Base-by-base conservation (phyloP, 2,329 filamentous ascomycete species). In the Pyricularia sp. region DNA sequence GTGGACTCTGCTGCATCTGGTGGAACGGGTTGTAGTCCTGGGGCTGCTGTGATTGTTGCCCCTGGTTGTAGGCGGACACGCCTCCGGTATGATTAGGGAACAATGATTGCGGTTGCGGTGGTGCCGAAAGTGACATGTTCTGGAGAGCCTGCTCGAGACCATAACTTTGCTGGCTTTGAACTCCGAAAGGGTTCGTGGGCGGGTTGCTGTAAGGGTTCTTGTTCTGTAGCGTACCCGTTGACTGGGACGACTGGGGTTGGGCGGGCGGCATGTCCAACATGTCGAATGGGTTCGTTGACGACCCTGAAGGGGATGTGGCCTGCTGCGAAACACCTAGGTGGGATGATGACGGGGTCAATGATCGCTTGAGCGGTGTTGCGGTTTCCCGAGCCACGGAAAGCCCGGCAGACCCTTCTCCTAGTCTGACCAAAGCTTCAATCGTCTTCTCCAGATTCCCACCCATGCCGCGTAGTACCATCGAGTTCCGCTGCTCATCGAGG, bases 361-460 rank as follows among this genome's bases (percentile, higher is more conserved):
- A 84, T 68, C 83, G 81, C 14, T 70, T 73, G 75, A 75, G 68
- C 50, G 74, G 71, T 68, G 72, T 68, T 55, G 78, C 81, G 55
- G 79, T 81, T 69, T 85, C 83, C 59, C 83, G 81, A 28, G 25
- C 25, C 59, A 63, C 26, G 3, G 59, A 28, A 12, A 63, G 17
- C 4, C 23, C 59, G 69, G 83, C 82, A 7, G 81, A 80, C 36
- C 88, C 89, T 75, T 97, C 93, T 30, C 94, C 94, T 58, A 97
- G 80, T 72, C 93, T 87, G 69, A 95, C 88, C 74, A 99, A 80
- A 23, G 92, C 88, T 78, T 98, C 94, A 64, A 98, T 88, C 0
- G 94, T 89, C 77, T 88, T 90, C 73, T 97, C 93, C 69, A 99
- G 76, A 75, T 95, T 94, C 4, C 94, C 94, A 75, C 91, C 89